phyloP scores from a whole-genome alignment of 2,329 filamentous ascomycete genomes.

The Colletotrichum noveboracense region DNA sequence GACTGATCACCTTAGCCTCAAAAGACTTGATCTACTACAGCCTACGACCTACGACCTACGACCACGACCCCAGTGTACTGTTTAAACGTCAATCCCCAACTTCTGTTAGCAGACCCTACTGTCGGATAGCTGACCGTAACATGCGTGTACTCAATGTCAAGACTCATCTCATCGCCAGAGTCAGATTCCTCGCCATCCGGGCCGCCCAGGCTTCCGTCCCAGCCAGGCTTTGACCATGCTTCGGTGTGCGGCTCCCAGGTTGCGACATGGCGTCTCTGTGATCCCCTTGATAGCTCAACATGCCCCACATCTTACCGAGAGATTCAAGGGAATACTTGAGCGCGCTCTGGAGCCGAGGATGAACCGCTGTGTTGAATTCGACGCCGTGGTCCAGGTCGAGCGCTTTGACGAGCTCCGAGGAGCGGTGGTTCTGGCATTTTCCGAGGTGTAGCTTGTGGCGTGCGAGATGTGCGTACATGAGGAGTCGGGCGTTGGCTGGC shows the following conservation, averaged over 20 bases:
- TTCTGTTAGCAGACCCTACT: too few species aligned
- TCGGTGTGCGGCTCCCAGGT: neutral
- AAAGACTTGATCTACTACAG: too few species aligned
- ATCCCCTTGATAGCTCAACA: neutral
- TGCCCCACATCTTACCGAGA: neutral
- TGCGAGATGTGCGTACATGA: neutral
- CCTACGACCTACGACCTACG: too few species aligned
- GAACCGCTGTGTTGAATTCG: neutral
- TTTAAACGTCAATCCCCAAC: too few species aligned
- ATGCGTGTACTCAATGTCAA: too few species aligned
- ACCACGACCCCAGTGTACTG: too few species aligned
- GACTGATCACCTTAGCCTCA: too few species aligned
- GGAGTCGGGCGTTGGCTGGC: neutral
- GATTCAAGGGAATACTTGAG: neutral
- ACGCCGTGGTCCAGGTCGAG: neutral
- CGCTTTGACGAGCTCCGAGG: neutral
- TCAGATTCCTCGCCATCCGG: neutral
- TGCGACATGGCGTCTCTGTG: neutral
- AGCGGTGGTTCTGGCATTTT: neutral
- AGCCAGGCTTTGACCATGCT: neutral
- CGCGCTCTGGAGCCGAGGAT: neutral
- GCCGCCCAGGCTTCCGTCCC: neutral
- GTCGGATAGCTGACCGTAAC: too few species aligned
- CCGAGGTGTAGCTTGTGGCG: neutral
- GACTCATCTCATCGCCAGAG: too few species aligned